phyloP scores from a whole-genome alignment of 1,139 yeast genomes.

The Suhomyces coccinellae region DNA sequence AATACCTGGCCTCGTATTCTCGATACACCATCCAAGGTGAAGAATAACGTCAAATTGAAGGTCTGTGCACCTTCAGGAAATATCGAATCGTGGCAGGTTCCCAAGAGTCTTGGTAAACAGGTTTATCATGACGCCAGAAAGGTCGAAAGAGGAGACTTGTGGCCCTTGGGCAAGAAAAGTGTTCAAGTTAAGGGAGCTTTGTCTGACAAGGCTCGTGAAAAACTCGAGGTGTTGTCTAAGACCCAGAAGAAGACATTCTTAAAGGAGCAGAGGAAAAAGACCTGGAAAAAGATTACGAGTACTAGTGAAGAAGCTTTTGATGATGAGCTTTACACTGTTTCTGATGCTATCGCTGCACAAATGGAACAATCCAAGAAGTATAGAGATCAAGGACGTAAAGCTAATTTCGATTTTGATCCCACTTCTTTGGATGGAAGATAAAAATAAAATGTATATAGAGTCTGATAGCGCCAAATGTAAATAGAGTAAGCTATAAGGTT shows the following conservation, averaged over 20 bases:
- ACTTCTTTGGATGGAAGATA: constrained; percentile 21
- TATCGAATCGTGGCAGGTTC: constrained; percentile 83
- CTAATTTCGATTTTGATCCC: constrained; percentile 28
- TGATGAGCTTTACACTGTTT: constrained; percentile 32
- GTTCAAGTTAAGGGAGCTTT: constrained; percentile 40
- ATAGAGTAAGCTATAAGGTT: neutral
- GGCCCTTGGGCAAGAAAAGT: constrained; percentile 81
- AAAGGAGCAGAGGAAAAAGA: constrained; percentile 44
- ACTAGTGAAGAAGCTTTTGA: constrained; percentile 35
- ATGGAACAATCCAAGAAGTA: constrained; percentile 38
- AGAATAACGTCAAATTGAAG: constrained; percentile 79
- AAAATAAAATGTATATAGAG: neutral
- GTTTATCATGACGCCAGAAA: constrained; percentile 90
- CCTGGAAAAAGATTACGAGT: constrained; percentile 41
- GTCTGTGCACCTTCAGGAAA: constrained; percentile 79
- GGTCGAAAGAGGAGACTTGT: constrained; percentile 78
- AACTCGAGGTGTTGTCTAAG: constrained; percentile 40
- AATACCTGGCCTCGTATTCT: constrained; percentile 74
- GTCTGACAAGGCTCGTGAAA: constrained; percentile 33
- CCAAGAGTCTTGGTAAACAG: constrained; percentile 74
- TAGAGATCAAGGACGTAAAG: constrained; percentile 34
- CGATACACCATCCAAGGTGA: constrained; percentile 70
- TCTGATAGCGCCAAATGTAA: neutral
- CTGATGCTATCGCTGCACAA: constrained; percentile 39
- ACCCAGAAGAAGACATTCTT: constrained; percentile 43